These are phyloP conservation scores for Exophiala bonariae DNA, from an alignment of 2,329 filamentous ascomycete species.

Conservation along the genomic window DNA sequence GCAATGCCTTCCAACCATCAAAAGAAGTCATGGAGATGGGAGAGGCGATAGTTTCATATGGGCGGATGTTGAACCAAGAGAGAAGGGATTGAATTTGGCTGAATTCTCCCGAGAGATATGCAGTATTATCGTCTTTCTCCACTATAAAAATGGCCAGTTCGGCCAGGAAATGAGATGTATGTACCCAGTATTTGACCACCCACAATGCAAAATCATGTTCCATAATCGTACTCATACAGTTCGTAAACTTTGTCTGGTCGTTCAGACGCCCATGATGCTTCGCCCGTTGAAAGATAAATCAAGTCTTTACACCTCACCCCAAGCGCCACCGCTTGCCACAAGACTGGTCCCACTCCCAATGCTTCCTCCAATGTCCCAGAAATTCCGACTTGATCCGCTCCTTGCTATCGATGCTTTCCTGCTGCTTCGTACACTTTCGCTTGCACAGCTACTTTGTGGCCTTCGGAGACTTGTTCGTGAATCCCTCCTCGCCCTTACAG, in stretches of 20 bases:
- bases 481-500: slow-evolving; percentile 30
- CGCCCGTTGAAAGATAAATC: slow-evolving; percentile 1
- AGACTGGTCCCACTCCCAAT: slow-evolving; percentile 70
- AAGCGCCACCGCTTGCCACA: slow-evolving; percentile 69
- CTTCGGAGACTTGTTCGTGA: slow-evolving; percentile 48
- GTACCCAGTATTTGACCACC: slow-evolving; percentile 1
- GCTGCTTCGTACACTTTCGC: slow-evolving; percentile 78
- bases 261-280: background rate
- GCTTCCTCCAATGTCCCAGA: slow-evolving; percentile 87
- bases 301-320: slow-evolving; percentile 66
- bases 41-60: too few relatives aligned
- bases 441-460: slow-evolving; percentile 72
- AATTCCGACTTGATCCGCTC: slow-evolving; percentile 75
- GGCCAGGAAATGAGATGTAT: too few relatives aligned
- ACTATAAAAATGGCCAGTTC: too few relatives aligned
- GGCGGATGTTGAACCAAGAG: too few relatives aligned
- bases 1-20: too few relatives aligned
- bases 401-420: slow-evolving; percentile 53
- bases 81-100: too few relatives aligned
- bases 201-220: slow-evolving; percentile 14
- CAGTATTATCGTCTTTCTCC: too few relatives aligned
- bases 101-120: too few relatives aligned
- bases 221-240: slow-evolving; percentile 24
- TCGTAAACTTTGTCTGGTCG: too few relatives aligned
- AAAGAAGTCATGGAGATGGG: too few relatives aligned